Evolutionary conservation across 768 basidiomycete species (phyloP), one percentile per base, ranked within the genome.

Genomic region (Termitomyces titanicus): DNA sequence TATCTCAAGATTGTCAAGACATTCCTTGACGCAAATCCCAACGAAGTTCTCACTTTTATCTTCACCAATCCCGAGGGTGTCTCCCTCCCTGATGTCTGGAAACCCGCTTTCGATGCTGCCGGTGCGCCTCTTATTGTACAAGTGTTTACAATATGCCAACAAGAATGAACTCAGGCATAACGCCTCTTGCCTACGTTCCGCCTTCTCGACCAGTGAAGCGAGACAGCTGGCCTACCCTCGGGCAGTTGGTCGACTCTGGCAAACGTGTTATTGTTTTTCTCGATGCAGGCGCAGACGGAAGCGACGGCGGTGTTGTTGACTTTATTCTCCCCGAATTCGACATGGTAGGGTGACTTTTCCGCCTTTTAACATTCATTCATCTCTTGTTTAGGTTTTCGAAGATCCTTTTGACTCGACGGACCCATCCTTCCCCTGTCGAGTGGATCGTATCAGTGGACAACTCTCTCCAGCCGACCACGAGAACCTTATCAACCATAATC

Each of bases 61-160:
- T 85, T 88, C 61, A 85, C 85, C 31, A 87, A 88, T 65, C 81
- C 79, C 1, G 85, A 86, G 50, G 73, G 76, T 8, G 67, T 77
- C 17, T 78, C 79, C 0, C 70, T 83, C 10, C 64, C 74, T 0
- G 69, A 70, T 8, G 64, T 77, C 5, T 85, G 81, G 78, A 76
- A 76, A 35, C 79, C 81, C 0, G 71, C 75, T 0, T 86, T 86
- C 63, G 72, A 77, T 34, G 48, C 67, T 3, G 70, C 83, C 3
- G 83, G 83, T 64, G 64, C 70, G 58, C 67, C 38, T 31, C 5
- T 35, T 6, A 29, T 10, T 31, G 8, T 24, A 7, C 20, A 18
- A 20, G 8, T 25, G 6, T 20, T 38, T 22, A 6, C 1, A 9
- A 8, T 51, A n/a, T 4, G 7, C 3, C 46, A 2, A 33, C 17